These are phyloP conservation scores for Euphorbia schlechtendalii DNA, from an alignment of 441 rosid genomes.

Conservation along the genomic window DNA sequence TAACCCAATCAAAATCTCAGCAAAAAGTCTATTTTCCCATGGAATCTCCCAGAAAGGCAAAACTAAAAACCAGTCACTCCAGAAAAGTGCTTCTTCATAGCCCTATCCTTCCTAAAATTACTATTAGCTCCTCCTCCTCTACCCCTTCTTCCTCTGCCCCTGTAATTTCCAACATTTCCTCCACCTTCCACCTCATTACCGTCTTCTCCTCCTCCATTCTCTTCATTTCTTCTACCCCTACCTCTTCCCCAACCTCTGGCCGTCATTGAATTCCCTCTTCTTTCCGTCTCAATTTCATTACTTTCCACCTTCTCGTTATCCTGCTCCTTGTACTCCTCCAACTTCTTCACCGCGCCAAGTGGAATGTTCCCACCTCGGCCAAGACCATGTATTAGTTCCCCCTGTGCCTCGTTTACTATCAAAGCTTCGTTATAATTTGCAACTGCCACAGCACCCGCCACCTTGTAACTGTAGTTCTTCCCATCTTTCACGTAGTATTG, in stretches of 20 bases:
- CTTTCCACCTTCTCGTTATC: slow-evolving; percentile 24
- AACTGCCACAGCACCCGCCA: slow-evolving; percentile 69
- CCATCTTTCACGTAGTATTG: slow-evolving; percentile 90
- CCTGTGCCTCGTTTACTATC: slow-evolving; percentile 51
- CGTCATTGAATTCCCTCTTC: slow-evolving; percentile 32
- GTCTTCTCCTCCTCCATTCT: slow-evolving; percentile 33
- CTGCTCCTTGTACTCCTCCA: slow-evolving; percentile 45
- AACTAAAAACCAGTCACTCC: slow-evolving; percentile 56
- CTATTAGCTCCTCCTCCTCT: slow-evolving; percentile 40
- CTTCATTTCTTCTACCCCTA: slow-evolving; percentile 52
- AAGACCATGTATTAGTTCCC: slow-evolving; percentile 62
- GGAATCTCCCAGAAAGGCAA: neutral
- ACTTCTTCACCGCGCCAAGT: slow-evolving; percentile 58
- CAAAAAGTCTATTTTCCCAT: neutral
- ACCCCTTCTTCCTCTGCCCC: slow-evolving; percentile 70
- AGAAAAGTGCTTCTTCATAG: slow-evolving; percentile 67
- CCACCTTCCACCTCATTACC: slow-evolving; percentile 32
- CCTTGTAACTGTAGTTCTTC: slow-evolving; percentile 95
- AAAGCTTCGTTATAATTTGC: slow-evolving; percentile 76
- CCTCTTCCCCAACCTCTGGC: slow-evolving; percentile 52
- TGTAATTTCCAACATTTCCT: slow-evolving; percentile 29
- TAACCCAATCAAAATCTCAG: too few relatives aligned
- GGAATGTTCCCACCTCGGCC: slow-evolving; percentile 96
- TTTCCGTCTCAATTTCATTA: slow-evolving; percentile 30
- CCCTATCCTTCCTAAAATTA: slow-evolving; percentile 59